These are phyloP conservation scores for Hypoxylon perforatum DNA, from an alignment of 495 filamentous ascomycete species.

Conservation along the genomic window DNA sequence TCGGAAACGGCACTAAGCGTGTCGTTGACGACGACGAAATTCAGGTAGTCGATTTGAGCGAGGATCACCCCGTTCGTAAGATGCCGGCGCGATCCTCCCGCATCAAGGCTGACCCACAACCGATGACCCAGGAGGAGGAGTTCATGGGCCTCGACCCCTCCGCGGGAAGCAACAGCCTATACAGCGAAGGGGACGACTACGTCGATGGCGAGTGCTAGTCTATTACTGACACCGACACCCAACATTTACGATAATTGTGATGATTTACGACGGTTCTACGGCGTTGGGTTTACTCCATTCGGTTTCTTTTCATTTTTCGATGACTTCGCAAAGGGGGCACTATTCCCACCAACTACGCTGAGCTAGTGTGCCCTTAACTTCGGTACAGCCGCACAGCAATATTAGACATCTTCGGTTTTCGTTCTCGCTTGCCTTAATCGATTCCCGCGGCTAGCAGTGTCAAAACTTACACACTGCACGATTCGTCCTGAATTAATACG, in stretches of 20 bases:
- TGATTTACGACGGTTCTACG: neutral
- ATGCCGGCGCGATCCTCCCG: neutral
- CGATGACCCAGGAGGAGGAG: neutral
- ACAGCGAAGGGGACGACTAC: conserved; percentile 3
- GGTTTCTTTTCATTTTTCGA: neutral
- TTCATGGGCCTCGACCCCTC: neutral
- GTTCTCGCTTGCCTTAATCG: no score
- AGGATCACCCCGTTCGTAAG: neutral
- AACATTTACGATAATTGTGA: neutral
- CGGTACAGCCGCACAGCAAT: no score
- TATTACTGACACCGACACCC: neutral
- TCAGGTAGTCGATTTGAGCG: neutral
- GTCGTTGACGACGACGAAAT: neutral
- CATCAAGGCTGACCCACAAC: conserved; percentile 18
- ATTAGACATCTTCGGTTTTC: no score
- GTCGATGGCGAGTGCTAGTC: conserved; percentile 33
- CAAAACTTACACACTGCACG: no score
- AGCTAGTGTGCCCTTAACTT: no score
- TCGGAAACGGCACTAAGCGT: conserved; percentile 15
- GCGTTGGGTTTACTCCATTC: conserved; percentile 8
- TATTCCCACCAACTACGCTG: no score
- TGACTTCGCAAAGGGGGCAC: neutral
- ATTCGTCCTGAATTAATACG: no score
- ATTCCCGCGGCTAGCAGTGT: no score
- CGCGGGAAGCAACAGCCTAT: neutral